A percentile compares a stretch with the other conserved stretches of the same genome.
phyloP scores from a whole-genome alignment of 495 filamentous ascomycete genomes.

The Daldinia decipiens region DNA sequence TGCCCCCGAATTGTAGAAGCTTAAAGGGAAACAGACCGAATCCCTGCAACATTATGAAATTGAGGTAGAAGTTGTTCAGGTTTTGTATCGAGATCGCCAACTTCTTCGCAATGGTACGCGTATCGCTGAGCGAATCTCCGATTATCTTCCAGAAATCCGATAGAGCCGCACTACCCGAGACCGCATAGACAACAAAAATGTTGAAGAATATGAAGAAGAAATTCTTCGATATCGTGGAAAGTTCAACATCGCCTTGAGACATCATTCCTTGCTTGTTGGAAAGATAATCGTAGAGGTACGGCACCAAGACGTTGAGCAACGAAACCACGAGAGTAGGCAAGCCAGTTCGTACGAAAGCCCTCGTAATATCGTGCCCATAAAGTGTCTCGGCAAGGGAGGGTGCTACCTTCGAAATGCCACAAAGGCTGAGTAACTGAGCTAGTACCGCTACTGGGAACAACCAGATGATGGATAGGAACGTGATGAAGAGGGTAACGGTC shows the following conservation, averaged over 20 bases:
- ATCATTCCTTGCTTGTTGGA: slow-evolving; percentile 93
- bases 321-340: slow-evolving; percentile 86
- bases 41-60: slow-evolving; percentile 93
- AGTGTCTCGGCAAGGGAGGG: slow-evolving; percentile 76
- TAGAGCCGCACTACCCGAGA: slow-evolving; percentile 79
- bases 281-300: slow-evolving; percentile 94
- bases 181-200: slow-evolving; percentile 93
- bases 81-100: slow-evolving; percentile 79
- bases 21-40: slow-evolving; percentile 93
- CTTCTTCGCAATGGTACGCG: slow-evolving; percentile 76
- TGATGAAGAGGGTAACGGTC: slow-evolving; percentile 83
- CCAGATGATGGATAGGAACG: slow-evolving; percentile 88
- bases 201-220: slow-evolving; percentile 99
- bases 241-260: slow-evolving; percentile 92
- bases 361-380: slow-evolving; percentile 69
- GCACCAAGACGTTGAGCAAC: slow-evolving; percentile 86
- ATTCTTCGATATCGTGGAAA: slow-evolving; percentile 96
- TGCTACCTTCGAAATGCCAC: slow-evolving; percentile 77
- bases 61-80: slow-evolving; percentile 87
- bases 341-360: slow-evolving; percentile 85
- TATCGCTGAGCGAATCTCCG: slow-evolving; percentile 77
- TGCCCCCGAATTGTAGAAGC: slow-evolving; percentile 87
- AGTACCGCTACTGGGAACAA: slow-evolving; percentile 83
- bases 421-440: slow-evolving; percentile 78
- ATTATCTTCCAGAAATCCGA: slow-evolving; percentile 75